phyloP scores from a whole-genome alignment of 768 basidiomycete species.

The Suillus luteus region DNA sequence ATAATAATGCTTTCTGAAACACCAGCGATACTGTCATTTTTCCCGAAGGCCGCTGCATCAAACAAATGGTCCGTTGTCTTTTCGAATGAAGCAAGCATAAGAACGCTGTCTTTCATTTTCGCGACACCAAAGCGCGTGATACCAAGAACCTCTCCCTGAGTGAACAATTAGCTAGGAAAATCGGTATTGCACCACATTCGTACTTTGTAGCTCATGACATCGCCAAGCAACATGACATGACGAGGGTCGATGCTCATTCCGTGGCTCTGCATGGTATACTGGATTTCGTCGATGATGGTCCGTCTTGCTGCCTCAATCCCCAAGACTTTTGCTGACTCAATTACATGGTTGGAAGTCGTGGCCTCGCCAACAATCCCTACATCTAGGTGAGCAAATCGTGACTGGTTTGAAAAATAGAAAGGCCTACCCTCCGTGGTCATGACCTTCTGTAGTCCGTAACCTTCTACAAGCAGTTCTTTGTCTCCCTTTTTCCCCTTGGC shows the following conservation, averaged over 20 bases:
- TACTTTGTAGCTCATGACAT: constrained; percentile 98
- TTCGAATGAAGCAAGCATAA: constrained; percentile 99
- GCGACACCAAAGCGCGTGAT: constrained; percentile 99
- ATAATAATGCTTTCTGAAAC: constrained; percentile 99
- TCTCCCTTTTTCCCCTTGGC: constrained; percentile 79
- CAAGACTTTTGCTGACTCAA: constrained; percentile 92
- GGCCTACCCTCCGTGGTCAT: constrained; percentile 91
- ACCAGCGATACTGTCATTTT: constrained; percentile 92
- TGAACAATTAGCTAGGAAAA: neutral
- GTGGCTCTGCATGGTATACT: constrained; percentile 95
- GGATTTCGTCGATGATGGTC: constrained; percentile 96
- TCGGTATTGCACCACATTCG: constrained; percentile 11
- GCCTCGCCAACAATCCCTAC: constrained; percentile 89
- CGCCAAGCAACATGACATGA: constrained; percentile 97
- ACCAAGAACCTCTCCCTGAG: constrained; percentile 94
- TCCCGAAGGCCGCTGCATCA: constrained; percentile 95
- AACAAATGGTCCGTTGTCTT: constrained; percentile 99
- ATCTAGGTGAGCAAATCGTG: constrained; percentile 2
- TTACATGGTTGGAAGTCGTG: constrained; percentile 96
- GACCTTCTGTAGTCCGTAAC: constrained; percentile 93
- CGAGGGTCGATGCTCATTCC: constrained; percentile 99
- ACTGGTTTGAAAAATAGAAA: constrained; percentile 2
- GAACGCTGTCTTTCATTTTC: constrained; percentile 99
- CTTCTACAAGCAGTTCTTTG: constrained; percentile 94
- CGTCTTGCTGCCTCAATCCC: constrained; percentile 95